These are phyloP conservation scores for Fusarium sp. DNA, from an alignment of 2,329 filamentous ascomycete species.

Conservation along the genomic window DNA sequence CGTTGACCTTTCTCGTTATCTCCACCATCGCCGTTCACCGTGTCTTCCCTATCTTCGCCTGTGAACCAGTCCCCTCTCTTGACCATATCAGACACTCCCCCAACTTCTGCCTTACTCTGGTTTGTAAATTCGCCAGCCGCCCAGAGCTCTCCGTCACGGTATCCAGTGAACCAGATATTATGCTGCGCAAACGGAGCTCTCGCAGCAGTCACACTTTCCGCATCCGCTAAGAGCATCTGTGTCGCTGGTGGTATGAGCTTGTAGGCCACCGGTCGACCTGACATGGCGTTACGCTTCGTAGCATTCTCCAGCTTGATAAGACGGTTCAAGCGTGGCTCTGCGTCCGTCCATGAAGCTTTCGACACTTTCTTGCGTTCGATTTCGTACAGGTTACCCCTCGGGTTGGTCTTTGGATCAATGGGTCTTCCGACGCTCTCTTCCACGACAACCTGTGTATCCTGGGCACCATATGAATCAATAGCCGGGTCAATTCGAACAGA, in stretches of 20 bases:
- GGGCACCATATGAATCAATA: slow-evolving; percentile 61
- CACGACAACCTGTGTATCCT: slow-evolving; percentile 61
- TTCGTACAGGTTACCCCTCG: slow-evolving; percentile 70
- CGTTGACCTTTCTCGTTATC: slow-evolving; percentile 38
- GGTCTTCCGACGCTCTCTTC: slow-evolving; percentile 54
- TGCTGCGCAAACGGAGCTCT: slow-evolving; percentile 61
- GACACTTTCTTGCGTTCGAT: slow-evolving; percentile 60
- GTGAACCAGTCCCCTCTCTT: slow-evolving; percentile 61
- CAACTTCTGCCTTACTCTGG: slow-evolving; percentile 59
- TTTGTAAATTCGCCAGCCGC: slow-evolving; percentile 65
- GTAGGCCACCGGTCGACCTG: slow-evolving; percentile 63
- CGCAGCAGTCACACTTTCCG: slow-evolving; percentile 56
- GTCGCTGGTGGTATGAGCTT: slow-evolving; percentile 61
- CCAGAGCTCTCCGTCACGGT: slow-evolving; percentile 63
- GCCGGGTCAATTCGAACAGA: slow-evolving; percentile 72
- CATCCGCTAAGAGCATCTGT: slow-evolving; percentile 61
- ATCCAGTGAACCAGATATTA: slow-evolving; percentile 62
- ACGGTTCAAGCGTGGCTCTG: slow-evolving; percentile 65
- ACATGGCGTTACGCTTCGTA: slow-evolving; percentile 59
- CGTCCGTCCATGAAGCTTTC: slow-evolving; percentile 62
- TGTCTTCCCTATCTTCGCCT: slow-evolving; percentile 36
- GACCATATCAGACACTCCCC: slow-evolving; percentile 62
- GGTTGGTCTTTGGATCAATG: slow-evolving; percentile 66
- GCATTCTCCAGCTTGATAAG: slow-evolving; percentile 63
- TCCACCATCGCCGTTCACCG: background rate